phyloP scores from a whole-genome alignment of 805 yeast species.

The Suhomyces sp. region DNA sequence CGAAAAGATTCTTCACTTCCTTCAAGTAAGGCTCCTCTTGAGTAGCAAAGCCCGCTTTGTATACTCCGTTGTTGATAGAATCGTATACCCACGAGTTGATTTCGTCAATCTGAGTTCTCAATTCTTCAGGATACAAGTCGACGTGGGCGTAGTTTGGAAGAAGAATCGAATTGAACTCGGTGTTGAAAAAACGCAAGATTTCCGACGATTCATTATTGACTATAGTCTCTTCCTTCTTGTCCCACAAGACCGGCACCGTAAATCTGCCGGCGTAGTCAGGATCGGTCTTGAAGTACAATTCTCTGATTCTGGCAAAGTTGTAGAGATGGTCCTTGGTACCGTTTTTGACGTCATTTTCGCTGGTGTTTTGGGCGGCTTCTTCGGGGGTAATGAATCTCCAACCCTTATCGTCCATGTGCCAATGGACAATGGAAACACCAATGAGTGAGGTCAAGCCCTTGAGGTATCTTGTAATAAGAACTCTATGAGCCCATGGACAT shows the following conservation, averaged over 20 bases:
- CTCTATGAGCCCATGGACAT: constrained; percentile 96
- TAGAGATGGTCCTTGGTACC: constrained; percentile 48
- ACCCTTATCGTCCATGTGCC: constrained; percentile 84
- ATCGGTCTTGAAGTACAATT: constrained; percentile 71
- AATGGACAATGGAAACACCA: constrained; percentile 78
- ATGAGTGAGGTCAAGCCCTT: constrained; percentile 65
- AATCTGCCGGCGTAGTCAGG: constrained; percentile 77
- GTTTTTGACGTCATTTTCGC: constrained; percentile 50
- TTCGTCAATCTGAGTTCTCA: constrained; percentile 63
- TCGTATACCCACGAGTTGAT: constrained; percentile 81
- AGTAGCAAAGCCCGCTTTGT: constrained; percentile 88
- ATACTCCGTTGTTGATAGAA: constrained; percentile 87
- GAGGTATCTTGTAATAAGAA: constrained; percentile 65
- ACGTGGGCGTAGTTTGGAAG: constrained; percentile 47
- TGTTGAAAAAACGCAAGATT: constrained; percentile 78
- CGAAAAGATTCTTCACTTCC: constrained; percentile 61
- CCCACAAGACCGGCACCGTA: constrained; percentile 95
- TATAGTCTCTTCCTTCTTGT: constrained; percentile 73
- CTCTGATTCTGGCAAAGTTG: constrained; percentile 57
- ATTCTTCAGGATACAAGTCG: constrained; percentile 59
- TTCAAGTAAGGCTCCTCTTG: constrained; percentile 76
- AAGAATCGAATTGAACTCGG: constrained; percentile 63
- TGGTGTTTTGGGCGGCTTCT: constrained; percentile 40
- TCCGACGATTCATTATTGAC: constrained; percentile 92
- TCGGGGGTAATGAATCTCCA: constrained; percentile 73